These are phyloP conservation scores for Fusarium aywerte DNA, from an alignment of 2,329 filamentous ascomycete species.

Conservation along the genomic window DNA sequence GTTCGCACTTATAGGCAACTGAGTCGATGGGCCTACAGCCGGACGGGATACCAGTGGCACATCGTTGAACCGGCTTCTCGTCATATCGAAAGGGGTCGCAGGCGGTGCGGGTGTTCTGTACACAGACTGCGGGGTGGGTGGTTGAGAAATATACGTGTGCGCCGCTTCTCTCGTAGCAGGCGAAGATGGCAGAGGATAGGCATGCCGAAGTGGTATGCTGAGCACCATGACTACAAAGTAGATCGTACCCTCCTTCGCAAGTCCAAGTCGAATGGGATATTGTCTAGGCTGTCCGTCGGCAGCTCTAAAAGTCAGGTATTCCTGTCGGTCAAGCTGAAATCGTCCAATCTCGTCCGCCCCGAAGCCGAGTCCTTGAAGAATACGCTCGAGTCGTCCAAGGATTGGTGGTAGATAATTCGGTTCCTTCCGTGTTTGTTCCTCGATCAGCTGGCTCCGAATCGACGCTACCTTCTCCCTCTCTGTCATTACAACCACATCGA, in stretches of 20 bases:
- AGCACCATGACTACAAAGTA: constrained; percentile 69
- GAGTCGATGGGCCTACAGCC: constrained; percentile 45
- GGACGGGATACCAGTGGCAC: constrained; percentile 40
- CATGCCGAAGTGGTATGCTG: constrained; percentile 50
- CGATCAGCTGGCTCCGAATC: constrained; percentile 64
- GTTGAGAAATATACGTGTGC: constrained; percentile 55
- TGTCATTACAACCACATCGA: constrained; percentile 62
- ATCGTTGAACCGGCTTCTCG: constrained; percentile 56
- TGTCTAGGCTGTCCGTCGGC: constrained; percentile 63
- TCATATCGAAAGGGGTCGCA: constrained; percentile 60
- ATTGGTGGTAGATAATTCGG: constrained; percentile 74
- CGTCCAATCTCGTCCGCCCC: constrained; percentile 63
- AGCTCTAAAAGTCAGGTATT: constrained; percentile 65
- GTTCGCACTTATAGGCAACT: constrained; percentile 50
- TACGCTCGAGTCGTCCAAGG: constrained; percentile 64
- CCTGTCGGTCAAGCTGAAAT: constrained; percentile 63
- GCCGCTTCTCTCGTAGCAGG: constrained; percentile 57
- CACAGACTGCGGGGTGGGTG: constrained; percentile 45
- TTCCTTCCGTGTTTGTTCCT: constrained; percentile 67
- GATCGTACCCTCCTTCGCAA: constrained; percentile 70
- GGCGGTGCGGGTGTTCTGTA: constrained; percentile 59
- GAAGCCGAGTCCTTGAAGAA: constrained; percentile 67
- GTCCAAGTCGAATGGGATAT: constrained; percentile 63
- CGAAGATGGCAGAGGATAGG: constrained; percentile 58
- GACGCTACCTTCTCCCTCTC: constrained; percentile 64